Evolutionary conservation across 148 eudicot genomes (phyloP).

Genomic region (Fagopyrum homotropicum): DNA sequence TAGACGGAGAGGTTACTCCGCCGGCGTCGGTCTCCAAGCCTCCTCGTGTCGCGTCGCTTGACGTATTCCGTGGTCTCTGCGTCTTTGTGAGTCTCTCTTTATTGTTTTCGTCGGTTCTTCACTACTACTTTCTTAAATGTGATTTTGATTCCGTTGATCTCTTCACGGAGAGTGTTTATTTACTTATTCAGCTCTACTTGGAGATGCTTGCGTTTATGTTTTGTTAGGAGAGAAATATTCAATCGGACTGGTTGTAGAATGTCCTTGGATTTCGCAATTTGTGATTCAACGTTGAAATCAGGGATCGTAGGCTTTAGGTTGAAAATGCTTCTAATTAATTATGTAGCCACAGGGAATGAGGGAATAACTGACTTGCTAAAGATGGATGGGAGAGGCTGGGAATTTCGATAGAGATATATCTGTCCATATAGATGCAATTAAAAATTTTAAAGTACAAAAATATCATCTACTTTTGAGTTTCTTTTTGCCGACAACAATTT

Average conservation of each 20-base stretch:
- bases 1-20: neutral
- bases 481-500: no score
- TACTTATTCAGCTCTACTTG: neutral
- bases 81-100: slow-evolving; percentile 34
- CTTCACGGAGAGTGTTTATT: neutral
- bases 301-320: neutral
- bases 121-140: neutral
- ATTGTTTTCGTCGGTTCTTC: neutral
- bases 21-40: slow-evolving; percentile 9
- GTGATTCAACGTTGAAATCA: neutral
- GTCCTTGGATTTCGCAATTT: neutral
- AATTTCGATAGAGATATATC: no score
- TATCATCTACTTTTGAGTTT: no score
- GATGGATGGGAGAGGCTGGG: neutral
- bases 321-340: neutral
- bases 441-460: no score
- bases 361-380: neutral
- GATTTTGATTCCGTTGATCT: neutral
- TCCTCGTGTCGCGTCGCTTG: slow-evolving; percentile 55
- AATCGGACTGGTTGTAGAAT: neutral
- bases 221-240: neutral
- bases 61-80: slow-evolving; percentile 65
- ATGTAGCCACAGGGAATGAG: neutral
- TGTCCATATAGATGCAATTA: no score
- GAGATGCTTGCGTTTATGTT: neutral